phyloP scores from a whole-genome alignment of 441 rosid species.

The Kokia cookei region DNA sequence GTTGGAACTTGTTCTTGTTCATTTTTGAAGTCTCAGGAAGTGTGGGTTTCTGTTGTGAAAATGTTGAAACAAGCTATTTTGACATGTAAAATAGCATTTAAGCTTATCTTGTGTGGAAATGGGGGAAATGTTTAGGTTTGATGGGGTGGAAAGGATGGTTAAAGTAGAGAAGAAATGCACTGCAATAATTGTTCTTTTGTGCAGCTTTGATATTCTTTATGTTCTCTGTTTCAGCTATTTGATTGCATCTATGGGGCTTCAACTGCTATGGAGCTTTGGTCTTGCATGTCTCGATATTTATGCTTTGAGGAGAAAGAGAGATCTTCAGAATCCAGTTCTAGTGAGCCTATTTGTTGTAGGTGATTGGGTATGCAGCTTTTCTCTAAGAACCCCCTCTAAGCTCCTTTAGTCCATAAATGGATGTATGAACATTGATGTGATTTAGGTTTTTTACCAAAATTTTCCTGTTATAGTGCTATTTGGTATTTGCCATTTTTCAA shows the following conservation, averaged over 20 bases:
- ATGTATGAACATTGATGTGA: neutral
- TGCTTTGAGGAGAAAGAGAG: slow-evolving; percentile 69
- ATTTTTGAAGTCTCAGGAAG: neutral
- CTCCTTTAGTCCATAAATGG: neutral
- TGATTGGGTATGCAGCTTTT: slow-evolving; percentile 69
- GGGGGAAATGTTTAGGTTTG: neutral
- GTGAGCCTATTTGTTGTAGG: slow-evolving; percentile 95
- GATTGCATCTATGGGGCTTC: slow-evolving; percentile 97
- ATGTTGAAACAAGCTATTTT: neutral
- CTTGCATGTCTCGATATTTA: slow-evolving; percentile 85
- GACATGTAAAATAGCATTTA: neutral
- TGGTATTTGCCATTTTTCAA: neutral
- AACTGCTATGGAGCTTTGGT: slow-evolving; percentile 92
- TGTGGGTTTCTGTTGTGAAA: neutral
- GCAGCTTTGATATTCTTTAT: slow-evolving; percentile 2
- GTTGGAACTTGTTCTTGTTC: neutral
- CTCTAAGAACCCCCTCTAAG: neutral
- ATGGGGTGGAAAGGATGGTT: neutral
- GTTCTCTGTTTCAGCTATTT: slow-evolving; percentile 57
- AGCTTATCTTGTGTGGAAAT: neutral
- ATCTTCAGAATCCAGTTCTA: slow-evolving; percentile 85
- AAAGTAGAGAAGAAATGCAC: neutral
- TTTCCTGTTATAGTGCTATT: neutral
- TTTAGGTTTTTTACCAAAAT: neutral
- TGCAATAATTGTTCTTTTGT: neutral